These are phyloP conservation scores for Arabidopsis thaliana DNA, from an alignment of 345 rosid genomes.

Conservation along the genomic window DNA sequence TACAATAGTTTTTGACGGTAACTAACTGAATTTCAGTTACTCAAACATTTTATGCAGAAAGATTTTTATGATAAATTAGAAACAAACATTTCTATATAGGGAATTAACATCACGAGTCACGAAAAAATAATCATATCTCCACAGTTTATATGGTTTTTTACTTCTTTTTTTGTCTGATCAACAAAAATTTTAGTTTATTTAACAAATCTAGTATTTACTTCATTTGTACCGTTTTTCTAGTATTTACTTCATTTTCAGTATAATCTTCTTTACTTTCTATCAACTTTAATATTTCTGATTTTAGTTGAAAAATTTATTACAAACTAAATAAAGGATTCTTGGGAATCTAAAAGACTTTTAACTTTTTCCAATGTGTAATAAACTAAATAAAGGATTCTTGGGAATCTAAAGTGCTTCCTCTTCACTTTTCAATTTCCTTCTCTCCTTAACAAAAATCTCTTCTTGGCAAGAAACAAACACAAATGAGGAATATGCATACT, in stretches of 20 bases:
- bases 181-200: background rate
- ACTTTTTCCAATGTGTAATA: background rate
- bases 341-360: slow-evolving; percentile 23
- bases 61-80: too few relatives aligned
- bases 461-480: background rate
- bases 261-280: background rate
- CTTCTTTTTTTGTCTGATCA: too few relatives aligned
- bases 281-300: slow-evolving; percentile 1
- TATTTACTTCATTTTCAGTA: background rate
- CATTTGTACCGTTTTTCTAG: background rate
- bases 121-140: too few relatives aligned
- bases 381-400: background rate
- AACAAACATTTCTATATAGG: too few relatives aligned
- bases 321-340: background rate
- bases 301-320: slow-evolving; percentile 1
- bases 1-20: too few relatives aligned
- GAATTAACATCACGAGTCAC: too few relatives aligned
- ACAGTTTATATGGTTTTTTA: background rate
- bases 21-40: too few relatives aligned
- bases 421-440: background rate
- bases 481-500: background rate
- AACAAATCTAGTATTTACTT: background rate
- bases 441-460: background rate
- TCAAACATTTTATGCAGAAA: too few relatives aligned
- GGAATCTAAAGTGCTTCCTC: background rate